Evolutionary conservation across 1,284 basidiomycete genomes (phyloP).

Genomic region (Puccinia hordei): DNA sequence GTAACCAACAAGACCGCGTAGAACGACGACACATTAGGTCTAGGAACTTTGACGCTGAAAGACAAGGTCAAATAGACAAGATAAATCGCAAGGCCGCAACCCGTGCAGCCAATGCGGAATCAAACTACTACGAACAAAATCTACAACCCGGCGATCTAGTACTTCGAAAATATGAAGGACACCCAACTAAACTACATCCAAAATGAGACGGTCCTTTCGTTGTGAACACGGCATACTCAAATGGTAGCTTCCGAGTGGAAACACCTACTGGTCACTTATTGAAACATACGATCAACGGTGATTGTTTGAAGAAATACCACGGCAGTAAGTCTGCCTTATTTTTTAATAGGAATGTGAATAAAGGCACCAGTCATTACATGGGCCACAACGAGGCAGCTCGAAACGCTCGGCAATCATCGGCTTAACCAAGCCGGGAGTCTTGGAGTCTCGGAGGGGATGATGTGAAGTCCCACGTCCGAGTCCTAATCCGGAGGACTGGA

Average conservation of each 20-base stretch:
- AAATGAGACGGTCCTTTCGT: slow-evolving; percentile 23
- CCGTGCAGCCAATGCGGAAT: not conserved
- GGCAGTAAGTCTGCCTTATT: not conserved
- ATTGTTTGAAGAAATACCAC: not conserved
- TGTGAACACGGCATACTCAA: not conserved
- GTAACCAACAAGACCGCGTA: too few relatives aligned
- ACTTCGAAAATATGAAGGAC: not conserved
- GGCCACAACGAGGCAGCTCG: too few relatives aligned
- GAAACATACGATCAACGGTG: not conserved
- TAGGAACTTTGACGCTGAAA: too few relatives aligned
- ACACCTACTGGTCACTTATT: not conserved
- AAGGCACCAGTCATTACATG: too few relatives aligned
- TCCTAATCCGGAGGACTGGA: too few relatives aligned
- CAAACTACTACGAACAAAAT: not conserved
- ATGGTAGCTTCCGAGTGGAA: slow-evolving; percentile 19
- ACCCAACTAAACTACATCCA: slow-evolving; percentile 5
- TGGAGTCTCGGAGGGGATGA: not conserved
- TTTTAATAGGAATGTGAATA: too few relatives aligned
- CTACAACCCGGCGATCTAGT: not conserved
- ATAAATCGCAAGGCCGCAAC: not conserved
- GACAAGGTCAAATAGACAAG: not conserved
- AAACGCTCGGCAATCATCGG: too few relatives aligned
- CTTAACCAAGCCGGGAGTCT: not conserved
- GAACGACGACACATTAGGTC: too few relatives aligned
- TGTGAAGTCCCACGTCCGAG: too few relatives aligned